Evolutionary conservation across 768 basidiomycete genomes (phyloP).

Genomic region (Lepiota venenata): DNA sequence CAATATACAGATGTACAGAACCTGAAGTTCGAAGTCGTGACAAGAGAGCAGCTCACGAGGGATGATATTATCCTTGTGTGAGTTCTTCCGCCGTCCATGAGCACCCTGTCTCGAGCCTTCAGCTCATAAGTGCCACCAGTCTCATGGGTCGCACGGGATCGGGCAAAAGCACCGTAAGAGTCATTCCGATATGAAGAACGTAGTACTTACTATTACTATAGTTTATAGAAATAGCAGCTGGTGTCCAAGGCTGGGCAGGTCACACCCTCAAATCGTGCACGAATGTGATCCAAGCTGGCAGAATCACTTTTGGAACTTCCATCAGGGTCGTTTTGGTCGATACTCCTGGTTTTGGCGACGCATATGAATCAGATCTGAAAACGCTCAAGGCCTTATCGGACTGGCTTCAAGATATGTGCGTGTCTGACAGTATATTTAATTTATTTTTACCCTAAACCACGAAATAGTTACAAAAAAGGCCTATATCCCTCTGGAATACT

Average conservation of each 20-base stretch:
- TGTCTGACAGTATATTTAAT: background rate
- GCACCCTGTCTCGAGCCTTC: too few species aligned
- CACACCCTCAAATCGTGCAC: background rate
- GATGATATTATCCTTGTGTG: too few species aligned
- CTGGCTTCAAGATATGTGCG: conserved; percentile 24
- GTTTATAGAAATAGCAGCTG: background rate
- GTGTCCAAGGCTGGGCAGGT: background rate
- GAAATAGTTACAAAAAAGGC: background rate
- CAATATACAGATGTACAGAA: too few species aligned
- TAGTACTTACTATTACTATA: too few species aligned
- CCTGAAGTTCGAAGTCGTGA: too few species aligned
- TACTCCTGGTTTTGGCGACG: conserved; percentile 19
- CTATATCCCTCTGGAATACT: conserved; percentile 23
- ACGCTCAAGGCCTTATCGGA: conserved; percentile 21
- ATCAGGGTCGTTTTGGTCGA: conserved; percentile 4
- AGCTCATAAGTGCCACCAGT: background rate
- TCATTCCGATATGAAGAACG: background rate
- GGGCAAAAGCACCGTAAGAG: conserved; percentile 7
- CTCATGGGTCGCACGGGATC: conserved; percentile 5
- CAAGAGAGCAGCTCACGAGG: too few species aligned
- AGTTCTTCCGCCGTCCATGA: too few species aligned
- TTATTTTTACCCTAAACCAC: background rate
- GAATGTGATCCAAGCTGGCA: background rate
- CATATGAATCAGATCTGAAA: conserved; percentile 17
- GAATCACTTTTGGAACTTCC: background rate